A percentile compares a stretch with the other conserved stretches of the same genome.
Evolutionary conservation across 371 early-diverging fungal genomes (phyloP).

Genomic region (Mucor irregularis): DNA sequence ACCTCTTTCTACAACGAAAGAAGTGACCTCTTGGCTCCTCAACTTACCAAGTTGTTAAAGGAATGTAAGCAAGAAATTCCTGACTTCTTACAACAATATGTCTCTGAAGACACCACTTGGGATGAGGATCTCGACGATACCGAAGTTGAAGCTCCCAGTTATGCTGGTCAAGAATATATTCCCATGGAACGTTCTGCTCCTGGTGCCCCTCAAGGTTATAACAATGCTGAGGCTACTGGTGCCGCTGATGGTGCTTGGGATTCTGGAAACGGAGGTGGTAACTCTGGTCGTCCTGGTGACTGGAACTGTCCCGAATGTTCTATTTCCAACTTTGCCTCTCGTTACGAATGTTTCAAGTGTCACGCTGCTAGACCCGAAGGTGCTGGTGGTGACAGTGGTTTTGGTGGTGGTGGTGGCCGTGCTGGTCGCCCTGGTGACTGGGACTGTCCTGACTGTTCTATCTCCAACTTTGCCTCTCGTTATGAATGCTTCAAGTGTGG

Average conservation of each 20-base stretch:
- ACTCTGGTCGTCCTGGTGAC: constrained; percentile 31
- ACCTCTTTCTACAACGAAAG: constrained; percentile 73
- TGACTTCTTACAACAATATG: constrained; percentile 60
- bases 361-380: constrained; percentile 54
- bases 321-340: constrained; percentile 39
- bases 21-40: constrained; percentile 51
- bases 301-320: constrained; percentile 41
- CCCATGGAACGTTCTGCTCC: constrained; percentile 36
- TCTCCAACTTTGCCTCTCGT: constrained; percentile 48
- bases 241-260: constrained; percentile 30
- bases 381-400: constrained; percentile 42
- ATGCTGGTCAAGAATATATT: constrained; percentile 50
- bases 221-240: constrained; percentile 31
- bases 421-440: constrained; percentile 62
- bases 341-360: constrained; percentile 69
- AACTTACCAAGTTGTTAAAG: constrained; percentile 71
- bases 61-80: constrained; percentile 87
- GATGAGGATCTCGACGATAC: constrained; percentile 53
- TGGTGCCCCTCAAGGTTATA: constrained; percentile 39
- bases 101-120: constrained; percentile 34
- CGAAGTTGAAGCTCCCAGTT: constrained; percentile 39
- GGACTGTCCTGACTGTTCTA: constrained; percentile 56
- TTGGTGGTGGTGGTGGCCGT: constrained; percentile 24
- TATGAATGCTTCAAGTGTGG: constrained; percentile 69
- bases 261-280: constrained; percentile 19